Evolutionary conservation across 495 filamentous ascomycete genomes (phyloP).

Genomic region (Aspergillus leporis): DNA sequence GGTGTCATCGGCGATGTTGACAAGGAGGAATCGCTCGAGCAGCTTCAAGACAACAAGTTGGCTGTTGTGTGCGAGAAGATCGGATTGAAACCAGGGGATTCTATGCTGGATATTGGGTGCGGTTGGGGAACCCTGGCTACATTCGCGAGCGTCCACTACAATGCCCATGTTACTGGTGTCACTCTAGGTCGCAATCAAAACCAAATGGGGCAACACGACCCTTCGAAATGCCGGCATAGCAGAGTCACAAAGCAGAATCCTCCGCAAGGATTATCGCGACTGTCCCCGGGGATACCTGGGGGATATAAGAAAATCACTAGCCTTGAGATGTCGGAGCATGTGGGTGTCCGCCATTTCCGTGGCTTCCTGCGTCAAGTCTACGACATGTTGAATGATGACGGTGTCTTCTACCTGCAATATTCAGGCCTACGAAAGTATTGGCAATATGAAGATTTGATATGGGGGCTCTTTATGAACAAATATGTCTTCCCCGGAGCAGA

Average conservation of each 20-base stretch:
- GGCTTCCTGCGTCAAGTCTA: conserved; percentile 63
- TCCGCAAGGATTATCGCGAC: conserved; percentile 71
- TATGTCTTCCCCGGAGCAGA: conserved; percentile 74
- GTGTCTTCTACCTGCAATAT: conserved; percentile 71
- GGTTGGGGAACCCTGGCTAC: conserved; percentile 72
- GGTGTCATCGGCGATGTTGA: conserved; percentile 68
- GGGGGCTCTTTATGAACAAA: conserved; percentile 79
- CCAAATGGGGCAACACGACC: conserved; percentile 68
- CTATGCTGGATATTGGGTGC: conserved; percentile 67
- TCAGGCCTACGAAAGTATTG: conserved; percentile 67
- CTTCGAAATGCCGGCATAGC: conserved; percentile 58
- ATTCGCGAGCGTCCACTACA: conserved; percentile 63
- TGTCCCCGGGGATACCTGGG: conserved; percentile 56
- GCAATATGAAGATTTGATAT: conserved; percentile 75
- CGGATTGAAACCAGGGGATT: conserved; percentile 59
- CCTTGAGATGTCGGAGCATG: conserved; percentile 75
- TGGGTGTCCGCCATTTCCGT: conserved; percentile 64
- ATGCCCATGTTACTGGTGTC: conserved; percentile 63
- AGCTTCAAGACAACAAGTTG: conserved; percentile 72
- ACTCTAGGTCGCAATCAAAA: conserved; percentile 72
- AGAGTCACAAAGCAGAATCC: conserved; percentile 63
- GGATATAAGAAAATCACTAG: conserved; percentile 71
- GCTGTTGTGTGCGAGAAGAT: conserved; percentile 72
- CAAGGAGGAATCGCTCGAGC: conserved; percentile 63
- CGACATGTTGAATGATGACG: conserved; percentile 70